Evolutionary conservation across 495 filamentous ascomycete genomes (phyloP), one percentile per base, ranked within the genome.

Genomic region (Bathelium albidoporum): DNA sequence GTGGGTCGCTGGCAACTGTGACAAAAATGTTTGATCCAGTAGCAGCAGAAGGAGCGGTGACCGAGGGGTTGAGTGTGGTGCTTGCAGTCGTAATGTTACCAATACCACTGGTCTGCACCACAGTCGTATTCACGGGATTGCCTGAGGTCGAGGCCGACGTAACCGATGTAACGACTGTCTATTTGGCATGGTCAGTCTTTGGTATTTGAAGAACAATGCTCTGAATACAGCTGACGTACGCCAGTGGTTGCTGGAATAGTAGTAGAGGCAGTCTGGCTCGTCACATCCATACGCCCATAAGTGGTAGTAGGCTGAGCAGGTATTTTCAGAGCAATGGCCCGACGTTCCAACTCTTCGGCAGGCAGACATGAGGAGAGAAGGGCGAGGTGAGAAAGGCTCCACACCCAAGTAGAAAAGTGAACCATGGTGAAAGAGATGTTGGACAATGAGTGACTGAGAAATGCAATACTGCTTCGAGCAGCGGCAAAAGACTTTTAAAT

Each of bases 1-100:
- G 73, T 3, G 66, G 66, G 62, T 71, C 71, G 1, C 66, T 70
- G 3, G 70, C 72, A 49, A 77, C 69, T 0, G 75, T 61, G n/a
- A 67, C 62, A 59, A 77, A 77, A 45, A 77, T 72, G 43, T 75
- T 71, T 1, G 61, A 64, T 55, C 49, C 55, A 16, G 66, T 60
- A 1, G 52, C 69, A 22, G 68, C 67, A 36, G 70, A 59, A 39
- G 52, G 52, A 2, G 64, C 64, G 1, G 71, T 49, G 1, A 64
- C 66, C 1, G 69, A 68, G 2, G 63, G 64, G n/a, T 44, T 64
- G 26, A 70, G 62, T 14, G 71, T 68, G 16, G 60, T 61, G n/a
- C 68, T 62, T 44, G 72, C 71, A 24, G 70, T 53, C 14, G 66
- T 66, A 60, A 60, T 55, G 24, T 11, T 55, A 55, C 49, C 24